Evolutionary conservation across 306 rosid genomes (phyloP).

Genomic region (Lathyrus oleraceus): DNA sequence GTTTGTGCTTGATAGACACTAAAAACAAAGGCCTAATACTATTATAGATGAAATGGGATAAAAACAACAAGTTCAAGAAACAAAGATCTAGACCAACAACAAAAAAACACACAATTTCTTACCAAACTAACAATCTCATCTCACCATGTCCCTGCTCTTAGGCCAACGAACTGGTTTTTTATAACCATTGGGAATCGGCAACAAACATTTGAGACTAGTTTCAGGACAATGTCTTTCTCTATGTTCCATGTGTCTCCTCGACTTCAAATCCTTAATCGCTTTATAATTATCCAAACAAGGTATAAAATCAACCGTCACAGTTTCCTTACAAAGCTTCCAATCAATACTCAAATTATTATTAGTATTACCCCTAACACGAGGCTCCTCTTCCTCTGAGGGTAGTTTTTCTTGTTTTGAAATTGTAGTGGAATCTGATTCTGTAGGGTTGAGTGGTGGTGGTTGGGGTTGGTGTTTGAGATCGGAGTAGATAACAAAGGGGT

Average conservation of each 20-base stretch:
- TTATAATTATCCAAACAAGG: constrained; percentile 81
- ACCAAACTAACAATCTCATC: constrained; percentile 82
- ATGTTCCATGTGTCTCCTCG: constrained; percentile 90
- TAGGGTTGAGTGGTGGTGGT: constrained; percentile 8
- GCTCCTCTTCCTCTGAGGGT: constrained; percentile 9
- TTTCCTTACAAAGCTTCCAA: constrained; percentile 69
- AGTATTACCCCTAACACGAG: too few relatives aligned
- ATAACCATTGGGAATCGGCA: constrained; percentile 72
- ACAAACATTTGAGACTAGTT: constrained; percentile 55
- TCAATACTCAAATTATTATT: not conserved
- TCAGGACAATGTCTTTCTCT: constrained; percentile 89
- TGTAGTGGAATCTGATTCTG: not conserved
- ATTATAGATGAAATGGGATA: not conserved
- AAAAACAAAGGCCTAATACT: too few relatives aligned
- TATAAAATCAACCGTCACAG: constrained; percentile 56
- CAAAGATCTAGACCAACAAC: constrained; percentile 16
- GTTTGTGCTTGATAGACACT: not conserved
- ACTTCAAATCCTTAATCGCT: constrained; percentile 69
- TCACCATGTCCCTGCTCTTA: constrained; percentile 99
- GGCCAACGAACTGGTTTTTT: constrained; percentile 80
- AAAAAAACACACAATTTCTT: constrained; percentile 45
- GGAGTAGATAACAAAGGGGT: constrained; percentile 47
- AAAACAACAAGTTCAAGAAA: constrained; percentile 17
- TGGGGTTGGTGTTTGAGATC: constrained; percentile 33
- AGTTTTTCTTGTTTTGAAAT: not conserved